Evolutionary conservation across 106 monocot species (phyloP), one percentile per base, ranked within the genome.

Genomic region (Dioscorea dumetorum): DNA sequence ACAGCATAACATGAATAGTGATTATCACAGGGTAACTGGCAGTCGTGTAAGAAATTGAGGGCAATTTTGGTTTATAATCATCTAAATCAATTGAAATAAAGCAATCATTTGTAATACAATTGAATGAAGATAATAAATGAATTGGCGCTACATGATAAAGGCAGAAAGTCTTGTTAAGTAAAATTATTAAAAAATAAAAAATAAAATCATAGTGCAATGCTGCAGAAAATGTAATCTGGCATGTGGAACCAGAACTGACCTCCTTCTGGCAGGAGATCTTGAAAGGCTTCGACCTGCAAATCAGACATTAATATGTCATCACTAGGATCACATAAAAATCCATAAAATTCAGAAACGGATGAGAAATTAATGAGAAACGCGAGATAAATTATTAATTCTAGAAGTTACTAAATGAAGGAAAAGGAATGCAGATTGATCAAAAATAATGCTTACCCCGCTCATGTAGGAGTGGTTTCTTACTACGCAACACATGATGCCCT

Each of bases 281-380:
- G 91, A 91, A 63, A 67, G 68, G 65, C 87, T 87, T 50, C 61
- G 72, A 4, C 79, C 91, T 91, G 84, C 65, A 91, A 77, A 33
- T 23, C 34, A 23, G 63, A 33, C 57, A 64, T 13, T 23, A 60
- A 67, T 24, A 41, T 41, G 28, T 12, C 51, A 54, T 53, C 24
- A 62, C 24, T 32, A 57, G 13, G 62, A 20, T 34, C 2, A 28
- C 41, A 66, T 17, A 21, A 57, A 21, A 32, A 68, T 18, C 8
- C 35, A 53, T n/a, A 66, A 41, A 8, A 5, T 8, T 10, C 41
- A 41, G 10, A 34, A 24, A 49, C 54, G 50, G 24, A 35, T 7
- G 15, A 67, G 33, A 48, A 67, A 18, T 24, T 9, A 63, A 54
- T 3, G 41, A 41, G 10, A 5, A 6, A 41, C 0, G 10, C 6